phyloP scores from a whole-genome alignment of 1,284 basidiomycete species.

The Cryptococcus amylolentus region DNA sequence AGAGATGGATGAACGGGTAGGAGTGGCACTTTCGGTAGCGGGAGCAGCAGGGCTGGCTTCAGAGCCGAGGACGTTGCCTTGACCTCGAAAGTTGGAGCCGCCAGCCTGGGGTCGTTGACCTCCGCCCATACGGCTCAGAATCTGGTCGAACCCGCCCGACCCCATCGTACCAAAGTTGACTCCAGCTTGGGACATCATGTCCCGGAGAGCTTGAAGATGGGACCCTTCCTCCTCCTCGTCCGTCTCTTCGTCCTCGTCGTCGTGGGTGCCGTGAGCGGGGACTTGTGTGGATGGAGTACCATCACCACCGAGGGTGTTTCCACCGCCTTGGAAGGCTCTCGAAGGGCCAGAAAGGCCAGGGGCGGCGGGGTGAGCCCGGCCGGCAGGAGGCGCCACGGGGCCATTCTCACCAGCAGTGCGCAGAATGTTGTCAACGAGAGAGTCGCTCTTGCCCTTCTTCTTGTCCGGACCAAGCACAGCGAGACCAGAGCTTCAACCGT shows the following conservation, averaged over 20 bases:
- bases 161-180: slow-evolving; percentile 13
- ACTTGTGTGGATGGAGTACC: slow-evolving; percentile 68
- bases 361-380: slow-evolving; percentile 16
- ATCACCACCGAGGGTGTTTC: slow-evolving; percentile 81
- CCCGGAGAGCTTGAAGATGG: too few species aligned
- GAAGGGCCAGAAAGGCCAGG: slow-evolving; percentile 28
- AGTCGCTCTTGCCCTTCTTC: slow-evolving; percentile 29
- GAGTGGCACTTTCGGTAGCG: too few species aligned
- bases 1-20: not conserved
- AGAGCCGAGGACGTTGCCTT: slow-evolving; percentile 29
- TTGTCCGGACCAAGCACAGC: slow-evolving; percentile 79
- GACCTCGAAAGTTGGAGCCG: slow-evolving; percentile 20
- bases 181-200: too few species aligned
- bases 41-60: too few species aligned
- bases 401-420: slow-evolving; percentile 60
- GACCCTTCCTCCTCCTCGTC: too few species aligned
- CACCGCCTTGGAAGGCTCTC: slow-evolving; percentile 62
- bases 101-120: not conserved
- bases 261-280: slow-evolving; percentile 57
- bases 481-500: slow-evolving; percentile 63
- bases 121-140: slow-evolving; percentile 5
- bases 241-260: too few species aligned
- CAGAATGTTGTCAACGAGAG: slow-evolving; percentile 74
- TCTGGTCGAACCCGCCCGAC: not conserved
- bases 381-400: slow-evolving; percentile 47